Evolutionary conservation across 139 green algal species (phyloP), one percentile per base, ranked within the genome.

Genomic region (Chlorella sp.): DNA sequence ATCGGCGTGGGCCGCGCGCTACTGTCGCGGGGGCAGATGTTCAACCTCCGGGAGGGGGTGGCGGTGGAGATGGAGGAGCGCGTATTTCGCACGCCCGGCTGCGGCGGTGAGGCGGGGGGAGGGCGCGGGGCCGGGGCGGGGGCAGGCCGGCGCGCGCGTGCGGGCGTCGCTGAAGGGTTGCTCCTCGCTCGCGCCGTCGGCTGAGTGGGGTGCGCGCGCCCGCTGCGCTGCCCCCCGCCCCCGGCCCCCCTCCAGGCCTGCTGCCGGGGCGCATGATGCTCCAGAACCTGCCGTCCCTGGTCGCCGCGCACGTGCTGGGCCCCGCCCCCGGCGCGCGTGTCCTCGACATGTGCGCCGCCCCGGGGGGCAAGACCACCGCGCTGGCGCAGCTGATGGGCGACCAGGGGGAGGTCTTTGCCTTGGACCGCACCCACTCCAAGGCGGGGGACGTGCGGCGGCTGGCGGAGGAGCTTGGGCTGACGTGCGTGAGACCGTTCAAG

Each of bases 291-390:
- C 89, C 90, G n/a, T 92, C 83, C 56, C 69, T 93, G 42, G 63
- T 89, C 27, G 77, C 86, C 1, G 89, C 89, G 2, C 55, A 76
- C 5, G 89, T 84, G 64, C 70, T 88, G 36, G 74, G 43, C 8
- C 63, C 73, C 7, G 33, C 33, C 17, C 77, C 83, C 2, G 75
- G 76, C 5, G 86, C 87, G 2, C 61, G 82, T 21, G 94, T 90
- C 17, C 84, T 98, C 33, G 66, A 79, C 48, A 85, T 98, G 95
- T 98, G 95, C 51, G 95, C 94, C 1, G 91, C 94, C 6, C 94
- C 94, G 9, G 94, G 93, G 12, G 94, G 95, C 51, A 98, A 98
- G 79, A 91, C 91, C 56, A 97, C 93, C 5, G 87, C 94, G 51
- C 64, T 98, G 36, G 95, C 93, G 19, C 72, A 92, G 76, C 82